These are phyloP conservation scores for Ogataea pignaliae DNA, from an alignment of 805 yeast species.

Conservation along the genomic window DNA sequence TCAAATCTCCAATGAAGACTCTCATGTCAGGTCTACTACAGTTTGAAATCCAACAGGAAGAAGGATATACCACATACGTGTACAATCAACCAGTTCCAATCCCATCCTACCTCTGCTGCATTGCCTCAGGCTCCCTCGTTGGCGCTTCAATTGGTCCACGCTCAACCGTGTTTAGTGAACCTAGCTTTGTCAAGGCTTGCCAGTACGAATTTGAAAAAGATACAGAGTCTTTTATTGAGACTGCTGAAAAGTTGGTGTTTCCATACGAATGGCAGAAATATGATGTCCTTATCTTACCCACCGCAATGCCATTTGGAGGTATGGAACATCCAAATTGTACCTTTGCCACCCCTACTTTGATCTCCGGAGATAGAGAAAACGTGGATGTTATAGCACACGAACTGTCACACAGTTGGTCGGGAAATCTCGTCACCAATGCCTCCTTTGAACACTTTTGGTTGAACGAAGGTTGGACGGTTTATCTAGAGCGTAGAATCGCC, in stretches of 20 bases:
- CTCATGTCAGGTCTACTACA: conserved; percentile 59
- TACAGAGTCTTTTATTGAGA: conserved; percentile 70
- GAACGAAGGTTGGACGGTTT: conserved; percentile 96
- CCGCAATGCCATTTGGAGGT: conserved; percentile 83
- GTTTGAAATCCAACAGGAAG: conserved; percentile 29
- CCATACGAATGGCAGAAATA: conserved; percentile 82
- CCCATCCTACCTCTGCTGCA: conserved; percentile 77
- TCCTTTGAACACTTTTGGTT: conserved; percentile 95
- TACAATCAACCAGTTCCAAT: conserved; percentile 79
- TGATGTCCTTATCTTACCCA: conserved; percentile 76
- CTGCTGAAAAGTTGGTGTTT: conserved; percentile 74
- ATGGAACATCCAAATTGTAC: conserved; percentile 94
- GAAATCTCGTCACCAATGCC: conserved; percentile 83
- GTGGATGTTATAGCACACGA: conserved; percentile 92
- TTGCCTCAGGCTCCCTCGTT: conserved; percentile 77
- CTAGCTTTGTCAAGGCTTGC: conserved; percentile 59
- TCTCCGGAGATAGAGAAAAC: conserved; percentile 79
- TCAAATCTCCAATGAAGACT: conserved; percentile 62
- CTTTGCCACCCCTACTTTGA: conserved; percentile 84
- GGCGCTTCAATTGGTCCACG: conserved; percentile 77
- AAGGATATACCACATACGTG: conserved; percentile 31
- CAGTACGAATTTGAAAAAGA: conserved; percentile 78
- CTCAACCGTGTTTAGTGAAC: conserved; percentile 78
- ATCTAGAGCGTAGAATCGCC: conserved; percentile 77
- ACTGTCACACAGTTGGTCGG: conserved; percentile 90